Base-by-base conservation (phyloP, 1,139 yeast species). In the Debaryomycetaceae sp. region DNA sequence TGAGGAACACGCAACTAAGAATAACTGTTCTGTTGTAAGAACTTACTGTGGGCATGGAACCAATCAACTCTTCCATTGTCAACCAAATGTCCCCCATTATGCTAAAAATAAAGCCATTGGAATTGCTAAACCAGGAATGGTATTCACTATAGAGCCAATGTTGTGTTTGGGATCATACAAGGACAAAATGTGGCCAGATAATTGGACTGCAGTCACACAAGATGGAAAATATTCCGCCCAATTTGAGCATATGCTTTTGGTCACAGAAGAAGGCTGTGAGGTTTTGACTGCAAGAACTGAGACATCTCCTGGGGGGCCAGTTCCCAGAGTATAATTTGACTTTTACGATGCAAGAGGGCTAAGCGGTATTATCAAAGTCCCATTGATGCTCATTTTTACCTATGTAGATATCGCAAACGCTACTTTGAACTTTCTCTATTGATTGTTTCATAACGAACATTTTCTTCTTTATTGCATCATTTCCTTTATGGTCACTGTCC, bases 61-160 rank as follows among this genome's bases (percentile, higher is more conserved):
- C 47, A 91, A 93, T 57, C 75, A 72, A 48, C 76, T 84, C 50
- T 95, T 95, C 81, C 99, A 95, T 67, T 81, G 91, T 58, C 85
- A 91, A 43, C 99, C 99, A 41, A 88, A 83, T 55, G 81, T 95
- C 44, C 97, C 98, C 5, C 99, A 95, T 66, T 95, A 87, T 63
- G 96, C 95, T 33, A 84, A 83, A 56, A 95, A 91, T 70, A 93
- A 93, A 71, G 90, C 97, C 6, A 78, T 91, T 40, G 99, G 99
- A 45, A 83, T 88, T 43, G 91, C 95, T 68, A 89, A 89, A 62
- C 91, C 97, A 17, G 99, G 99, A 20, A 87, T 91, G 86, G 91
- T 89, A 13, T 95, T 95, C 71, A 95, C 99, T 20, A 90, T 95
- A 48, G 99, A 95, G 68, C 99, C 99, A 39, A 95, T 95, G 99